A percentile compares a stretch with the other conserved stretches of the same genome.
These are phyloP conservation scores for Blumeria graminis DNA, from an alignment of 2,329 filamentous ascomycete genomes.

Conservation along the genomic window DNA sequence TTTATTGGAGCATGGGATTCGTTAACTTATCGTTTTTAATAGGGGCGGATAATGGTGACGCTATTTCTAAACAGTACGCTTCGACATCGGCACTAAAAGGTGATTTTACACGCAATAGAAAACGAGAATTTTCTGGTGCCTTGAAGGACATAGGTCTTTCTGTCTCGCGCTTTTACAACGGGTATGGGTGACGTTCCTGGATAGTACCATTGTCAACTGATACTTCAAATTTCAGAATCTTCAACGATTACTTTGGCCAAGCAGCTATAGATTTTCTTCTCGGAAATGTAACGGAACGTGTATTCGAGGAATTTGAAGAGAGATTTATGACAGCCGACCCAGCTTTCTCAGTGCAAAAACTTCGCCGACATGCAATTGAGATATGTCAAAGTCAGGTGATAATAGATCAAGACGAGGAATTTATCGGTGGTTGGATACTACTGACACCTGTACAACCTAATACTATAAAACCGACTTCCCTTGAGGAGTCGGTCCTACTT, in stretches of 20 bases:
- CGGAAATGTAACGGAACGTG: slow-evolving; percentile 59
- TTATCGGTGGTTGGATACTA: slow-evolving; percentile 75
- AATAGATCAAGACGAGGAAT: slow-evolving; percentile 57
- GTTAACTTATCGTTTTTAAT: background rate
- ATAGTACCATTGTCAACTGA: background rate
- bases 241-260: slow-evolving; percentile 94
- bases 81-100: slow-evolving; percentile 91
- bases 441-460: slow-evolving; percentile 51
- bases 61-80: slow-evolving; percentile 85
- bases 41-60: slow-evolving; percentile 89
- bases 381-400: slow-evolving; percentile 71
- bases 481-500: slow-evolving; percentile 73
- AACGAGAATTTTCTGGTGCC: slow-evolving; percentile 74
- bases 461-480: slow-evolving; percentile 41
- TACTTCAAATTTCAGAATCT: slow-evolving; percentile 37
- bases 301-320: slow-evolving; percentile 86
- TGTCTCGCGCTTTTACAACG: slow-evolving; percentile 48
- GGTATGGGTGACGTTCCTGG: slow-evolving; percentile 20
- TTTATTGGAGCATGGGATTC: no score
- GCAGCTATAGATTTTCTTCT: slow-evolving; percentile 85
- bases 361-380: slow-evolving; percentile 76
- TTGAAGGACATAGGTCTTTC: slow-evolving; percentile 80
- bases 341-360: slow-evolving; percentile 60
- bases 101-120: slow-evolving; percentile 79
- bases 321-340: slow-evolving; percentile 87